Evolutionary conservation across 257 asterid species (phyloP), one percentile per base, ranked within the genome.

Genomic region (Solanum bulbocastanum): DNA sequence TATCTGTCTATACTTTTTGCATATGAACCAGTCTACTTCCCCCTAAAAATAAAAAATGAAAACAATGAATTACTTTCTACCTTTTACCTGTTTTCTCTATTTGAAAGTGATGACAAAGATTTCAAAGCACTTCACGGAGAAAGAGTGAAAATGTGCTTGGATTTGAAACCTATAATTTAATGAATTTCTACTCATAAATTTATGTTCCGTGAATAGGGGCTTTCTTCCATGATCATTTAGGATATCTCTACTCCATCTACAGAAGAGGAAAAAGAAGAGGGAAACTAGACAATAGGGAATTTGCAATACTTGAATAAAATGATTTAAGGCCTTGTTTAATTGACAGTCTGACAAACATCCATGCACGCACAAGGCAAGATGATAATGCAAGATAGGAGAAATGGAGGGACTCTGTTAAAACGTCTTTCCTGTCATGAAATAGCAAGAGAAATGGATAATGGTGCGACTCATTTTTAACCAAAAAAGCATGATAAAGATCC

Each of bases 401-500:
- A 39, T 1, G 37, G 27, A 62, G 18, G 76, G 60, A 25, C 27
- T 85, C 76, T 66, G 87, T 65, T 62, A 44, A 25, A 85, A 69
- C 10, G 1, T 69, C 52, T 68, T 79, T 27, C 13, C 40, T 46
- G 85, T 85, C 83, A 46, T 42, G 83, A 62, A 84, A 81, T 12
- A 89, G 83, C 87, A 85, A 58, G 85, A 91, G 56, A 74, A 71
- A 84, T n/a, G 46, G 75, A 81, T 23, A 73, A 35, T 20, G 72
- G 46, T 32, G 75, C 71, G 79, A 56, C 84, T 69, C 20, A 76
- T 65, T 87, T 60, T 60, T 36, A 36, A 40, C 73, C 49, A 87
- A 83, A 79, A 86, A 87, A 69, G 68, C 27, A 82, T 83, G 37
- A 49, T 49, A 49, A 82, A 88, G 60, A 78, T 32, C 46, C 35